Evolutionary conservation across 345 rosid genomes (phyloP).

Genomic region (Eucalyptus pumila): DNA sequence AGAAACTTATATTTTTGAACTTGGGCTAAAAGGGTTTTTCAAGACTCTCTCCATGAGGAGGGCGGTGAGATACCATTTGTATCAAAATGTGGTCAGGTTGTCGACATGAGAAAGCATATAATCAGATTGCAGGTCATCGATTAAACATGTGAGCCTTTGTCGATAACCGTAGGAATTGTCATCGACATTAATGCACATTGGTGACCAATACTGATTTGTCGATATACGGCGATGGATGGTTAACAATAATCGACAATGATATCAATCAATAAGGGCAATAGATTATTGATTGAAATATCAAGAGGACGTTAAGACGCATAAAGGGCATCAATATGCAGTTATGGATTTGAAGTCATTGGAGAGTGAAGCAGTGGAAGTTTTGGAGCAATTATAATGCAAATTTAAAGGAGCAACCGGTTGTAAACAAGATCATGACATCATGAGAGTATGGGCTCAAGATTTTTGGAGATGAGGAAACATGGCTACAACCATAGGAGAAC

Average conservation of each 20-base stretch:
- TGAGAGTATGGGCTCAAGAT: not conserved
- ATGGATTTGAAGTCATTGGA: not conserved
- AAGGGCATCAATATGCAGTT: accelerated
- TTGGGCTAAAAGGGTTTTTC: not conserved
- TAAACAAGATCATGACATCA: not conserved
- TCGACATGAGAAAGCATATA: not conserved
- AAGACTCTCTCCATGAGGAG: not conserved
- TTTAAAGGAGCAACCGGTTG: too few species aligned
- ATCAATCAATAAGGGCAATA: not conserved
- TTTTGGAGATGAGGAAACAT: too few species aligned
- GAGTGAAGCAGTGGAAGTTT: not conserved
- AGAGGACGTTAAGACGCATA: not conserved
- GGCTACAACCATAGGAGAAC: not conserved
- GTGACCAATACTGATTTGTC: not conserved
- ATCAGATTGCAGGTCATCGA: not conserved
- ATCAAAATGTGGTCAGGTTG: not conserved
- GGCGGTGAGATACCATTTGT: not conserved
- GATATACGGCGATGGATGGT: not conserved
- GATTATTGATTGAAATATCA: not conserved
- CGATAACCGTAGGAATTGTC: not conserved
- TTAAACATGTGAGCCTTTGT: not conserved
- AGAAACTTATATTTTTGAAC: not conserved
- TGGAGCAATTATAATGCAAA: not conserved
- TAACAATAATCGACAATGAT: not conserved
- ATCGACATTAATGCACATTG: not conserved